phyloP scores from a whole-genome alignment of 106 monocot species.

The Hemerocallis citrina region DNA sequence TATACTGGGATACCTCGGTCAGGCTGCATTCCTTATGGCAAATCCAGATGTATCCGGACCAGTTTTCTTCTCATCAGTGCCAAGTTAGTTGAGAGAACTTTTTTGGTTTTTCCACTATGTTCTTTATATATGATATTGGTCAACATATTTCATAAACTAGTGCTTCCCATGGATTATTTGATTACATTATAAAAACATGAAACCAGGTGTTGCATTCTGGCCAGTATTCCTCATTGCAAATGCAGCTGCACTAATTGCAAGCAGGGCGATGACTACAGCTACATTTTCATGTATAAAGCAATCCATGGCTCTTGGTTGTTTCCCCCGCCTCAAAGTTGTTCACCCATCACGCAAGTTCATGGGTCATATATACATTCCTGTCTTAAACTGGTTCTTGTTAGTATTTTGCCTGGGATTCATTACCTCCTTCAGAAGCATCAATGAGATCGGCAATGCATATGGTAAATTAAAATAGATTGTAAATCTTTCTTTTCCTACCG shows the following conservation, averaged over 20 bases:
- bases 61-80: constrained; percentile 80
- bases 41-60: constrained; percentile 53
- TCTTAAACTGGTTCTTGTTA: constrained; percentile 84
- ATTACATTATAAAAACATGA: neutral
- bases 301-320: constrained; percentile 86
- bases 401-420: constrained; percentile 55
- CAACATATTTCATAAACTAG: neutral
- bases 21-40: constrained; percentile 83
- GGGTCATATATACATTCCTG: constrained; percentile 87
- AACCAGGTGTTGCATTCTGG: constrained; percentile 69
- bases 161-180: neutral
- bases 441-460: constrained; percentile 89
- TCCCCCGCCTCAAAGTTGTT: constrained; percentile 81
- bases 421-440: constrained; percentile 46
- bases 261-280: constrained; percentile 81
- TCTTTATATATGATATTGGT: neutral
- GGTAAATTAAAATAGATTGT: constrained; percentile 24
- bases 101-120: neutral
- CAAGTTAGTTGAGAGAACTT: constrained; percentile 47
- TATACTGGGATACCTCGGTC: constrained; percentile 83
- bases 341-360: constrained; percentile 91
- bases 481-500: neutral
- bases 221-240: constrained; percentile 72
- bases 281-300: constrained; percentile 92
- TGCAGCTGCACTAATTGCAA: constrained; percentile 80